Conservation (phyloP, 2,329 filamentous ascomycete species). For the Phaeosphaeriaceae sp. region DNA sequence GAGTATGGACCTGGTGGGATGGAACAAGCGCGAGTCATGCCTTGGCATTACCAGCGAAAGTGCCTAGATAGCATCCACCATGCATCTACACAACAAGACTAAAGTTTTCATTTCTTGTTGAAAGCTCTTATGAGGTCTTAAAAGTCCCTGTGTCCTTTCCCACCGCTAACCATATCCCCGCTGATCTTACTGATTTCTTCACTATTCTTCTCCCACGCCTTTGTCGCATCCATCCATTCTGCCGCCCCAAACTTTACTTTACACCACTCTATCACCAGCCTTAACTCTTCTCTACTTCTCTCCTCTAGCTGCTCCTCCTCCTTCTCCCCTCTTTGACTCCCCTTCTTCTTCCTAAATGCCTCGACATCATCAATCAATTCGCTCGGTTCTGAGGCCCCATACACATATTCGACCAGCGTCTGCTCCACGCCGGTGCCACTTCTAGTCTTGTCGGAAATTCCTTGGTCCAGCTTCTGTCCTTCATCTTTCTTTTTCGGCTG, state of each 20-base stretch:
- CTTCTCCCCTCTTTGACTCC: slow-evolving; percentile 18
- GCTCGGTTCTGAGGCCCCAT: slow-evolving; percentile 21
- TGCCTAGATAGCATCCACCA: not conserved
- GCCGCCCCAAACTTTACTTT: slow-evolving; percentile 53
- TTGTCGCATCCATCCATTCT: slow-evolving; percentile 53
- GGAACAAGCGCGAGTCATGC: not conserved
- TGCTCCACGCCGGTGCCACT: slow-evolving; percentile 7
- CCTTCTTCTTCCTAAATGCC: slow-evolving; percentile 40
- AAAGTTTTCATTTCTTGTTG: not conserved
- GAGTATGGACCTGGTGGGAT: not conserved
- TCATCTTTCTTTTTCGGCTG: slow-evolving; percentile 28
- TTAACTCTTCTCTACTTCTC: slow-evolving; percentile 49
- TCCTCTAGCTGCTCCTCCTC: slow-evolving; percentile 37
- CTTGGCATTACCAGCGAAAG: not conserved
- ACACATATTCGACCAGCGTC: slow-evolving; percentile 26
- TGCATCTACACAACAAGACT: not conserved
- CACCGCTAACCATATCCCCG: slow-evolving; percentile 54
- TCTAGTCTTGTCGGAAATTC: slow-evolving; percentile 9
- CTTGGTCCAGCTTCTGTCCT: slow-evolving; percentile 19
- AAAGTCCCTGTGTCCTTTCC: slow-evolving; percentile 55
- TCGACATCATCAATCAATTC: slow-evolving; percentile 49
- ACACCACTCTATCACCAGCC: slow-evolving; percentile 53
- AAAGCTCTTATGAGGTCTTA: slow-evolving; percentile 41
- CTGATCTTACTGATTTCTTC: slow-evolving; percentile 51
- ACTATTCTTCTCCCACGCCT: slow-evolving; percentile 52